Conservation (phyloP, 176 grass and related monocot genomes). For the Ensete glaucum region DNA sequence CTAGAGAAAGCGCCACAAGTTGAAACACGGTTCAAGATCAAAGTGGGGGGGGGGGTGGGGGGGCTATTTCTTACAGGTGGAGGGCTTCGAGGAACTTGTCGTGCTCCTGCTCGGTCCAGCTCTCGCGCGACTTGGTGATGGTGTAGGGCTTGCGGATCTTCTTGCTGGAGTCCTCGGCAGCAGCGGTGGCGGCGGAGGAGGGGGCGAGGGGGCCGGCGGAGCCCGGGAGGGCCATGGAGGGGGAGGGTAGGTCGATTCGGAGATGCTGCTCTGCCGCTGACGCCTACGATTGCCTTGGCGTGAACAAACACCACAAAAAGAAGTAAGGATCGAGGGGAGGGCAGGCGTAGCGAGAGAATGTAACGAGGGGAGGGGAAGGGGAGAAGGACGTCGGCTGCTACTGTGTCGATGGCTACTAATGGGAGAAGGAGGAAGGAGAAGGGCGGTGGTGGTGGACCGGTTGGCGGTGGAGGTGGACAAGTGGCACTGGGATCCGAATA, state of each 20-base stretch:
- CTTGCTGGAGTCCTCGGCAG: slow-evolving; percentile 14
- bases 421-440: neutral
- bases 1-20: neutral
- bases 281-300: neutral
- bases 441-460: neutral
- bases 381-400: neutral
- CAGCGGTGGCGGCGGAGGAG: neutral
- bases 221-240: neutral
- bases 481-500: neutral
- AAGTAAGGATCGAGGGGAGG: neutral
- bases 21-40: neutral
- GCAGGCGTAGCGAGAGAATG: neutral
- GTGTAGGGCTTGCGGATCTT: slow-evolving; percentile 24
- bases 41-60: neutral
- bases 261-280: neutral
- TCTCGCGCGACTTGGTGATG: slow-evolving; percentile 22
- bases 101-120: slow-evolving; percentile 23
- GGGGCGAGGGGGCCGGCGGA: neutral
- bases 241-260: neutral
- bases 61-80: slow-evolving; percentile 6
- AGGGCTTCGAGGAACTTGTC: slow-evolving; percentile 21
- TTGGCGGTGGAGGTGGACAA: neutral
- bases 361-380: too few relatives aligned
- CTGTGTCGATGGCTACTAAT: neutral
- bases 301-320: slow-evolving; percentile 2